phyloP scores from a whole-genome alignment of 2,329 filamentous ascomycete genomes.

The Diaporthe vexans region DNA sequence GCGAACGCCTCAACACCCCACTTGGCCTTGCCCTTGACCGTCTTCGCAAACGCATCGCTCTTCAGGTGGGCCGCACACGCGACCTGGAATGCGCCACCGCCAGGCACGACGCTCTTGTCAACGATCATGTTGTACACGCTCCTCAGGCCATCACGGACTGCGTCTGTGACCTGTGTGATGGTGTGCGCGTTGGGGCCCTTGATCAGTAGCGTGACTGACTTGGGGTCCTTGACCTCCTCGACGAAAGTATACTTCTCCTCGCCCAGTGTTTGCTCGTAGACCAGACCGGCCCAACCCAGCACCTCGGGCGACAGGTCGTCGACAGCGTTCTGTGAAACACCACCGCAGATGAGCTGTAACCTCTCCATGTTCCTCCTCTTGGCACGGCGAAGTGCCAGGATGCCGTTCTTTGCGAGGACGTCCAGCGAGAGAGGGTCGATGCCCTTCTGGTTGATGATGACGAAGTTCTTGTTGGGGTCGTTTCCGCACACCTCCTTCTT shows the following conservation, averaged over 20 bases:
- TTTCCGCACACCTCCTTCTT: conserved; percentile 98
- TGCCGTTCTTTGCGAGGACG: conserved; percentile 97
- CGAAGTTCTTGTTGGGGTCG: conserved; percentile 94
- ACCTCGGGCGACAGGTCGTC: conserved; percentile 90
- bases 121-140: conserved; percentile 99
- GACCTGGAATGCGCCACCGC: conserved; percentile 95
- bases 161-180: conserved; percentile 96
- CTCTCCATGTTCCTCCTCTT: conserved; percentile 99
- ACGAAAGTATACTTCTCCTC: conserved; percentile 99
- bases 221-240: conserved; percentile 98
- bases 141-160: conserved; percentile 92
- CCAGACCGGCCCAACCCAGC: conserved; percentile 94
- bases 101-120: conserved; percentile 95
- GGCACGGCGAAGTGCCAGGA: conserved; percentile 91
- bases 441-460: conserved; percentile 99
- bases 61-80: conserved; percentile 90
- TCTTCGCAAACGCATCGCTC: conserved; percentile 87
- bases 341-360: conserved; percentile 93
- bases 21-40: conserved; percentile 97
- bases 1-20: conserved; percentile 96
- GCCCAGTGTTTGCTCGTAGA: conserved; percentile 97
- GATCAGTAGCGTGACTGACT: conserved; percentile 97
- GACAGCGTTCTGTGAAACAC: conserved; percentile 93
- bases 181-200: conserved; percentile 98
- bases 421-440: conserved; percentile 97